phyloP scores from a whole-genome alignment of 805 yeast genomes.

The Candida nanaspora region DNA sequence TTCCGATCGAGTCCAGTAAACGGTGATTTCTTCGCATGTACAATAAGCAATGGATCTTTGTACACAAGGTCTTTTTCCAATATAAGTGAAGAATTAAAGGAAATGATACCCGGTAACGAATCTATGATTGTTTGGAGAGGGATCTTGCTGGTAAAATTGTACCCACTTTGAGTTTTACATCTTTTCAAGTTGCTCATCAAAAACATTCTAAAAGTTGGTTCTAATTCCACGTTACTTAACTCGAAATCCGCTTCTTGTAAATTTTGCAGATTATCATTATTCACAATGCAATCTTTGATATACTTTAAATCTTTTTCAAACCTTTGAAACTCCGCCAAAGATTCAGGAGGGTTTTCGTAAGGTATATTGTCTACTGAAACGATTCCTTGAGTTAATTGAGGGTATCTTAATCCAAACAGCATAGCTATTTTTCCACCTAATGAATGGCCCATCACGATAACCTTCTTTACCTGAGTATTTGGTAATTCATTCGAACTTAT shows the following conservation, averaged over 20 bases:
- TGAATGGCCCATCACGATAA: slow-evolving; percentile 63
- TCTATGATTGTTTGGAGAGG: slow-evolving; percentile 64
- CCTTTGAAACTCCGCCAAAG: slow-evolving; percentile 21
- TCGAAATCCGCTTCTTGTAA: slow-evolving; percentile 55
- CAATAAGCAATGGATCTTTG: slow-evolving; percentile 65
- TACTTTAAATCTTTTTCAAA: slow-evolving; percentile 18
- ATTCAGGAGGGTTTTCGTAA: slow-evolving; percentile 36
- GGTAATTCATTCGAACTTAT: slow-evolving; percentile 23
- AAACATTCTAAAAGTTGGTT: slow-evolving; percentile 58
- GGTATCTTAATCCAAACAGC: slow-evolving; percentile 68
- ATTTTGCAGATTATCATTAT: slow-evolving; percentile 12
- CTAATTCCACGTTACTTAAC: slow-evolving; percentile 54
- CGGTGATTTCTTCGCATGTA: slow-evolving; percentile 65
- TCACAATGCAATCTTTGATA: slow-evolving; percentile 4
- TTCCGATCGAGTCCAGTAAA: slow-evolving; percentile 20
- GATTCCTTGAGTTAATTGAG: slow-evolving; percentile 51
- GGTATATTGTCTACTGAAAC: slow-evolving; percentile 83
- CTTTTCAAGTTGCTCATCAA: slow-evolving; percentile 53
- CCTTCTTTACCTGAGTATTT: slow-evolving; percentile 28
- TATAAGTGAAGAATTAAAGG: slow-evolving; percentile 29
- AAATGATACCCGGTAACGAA: slow-evolving; percentile 55
- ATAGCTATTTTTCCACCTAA: slow-evolving; percentile 94
- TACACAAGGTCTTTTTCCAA: slow-evolving; percentile 33
- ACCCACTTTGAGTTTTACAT: slow-evolving; percentile 24
- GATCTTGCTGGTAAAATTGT: slow-evolving; percentile 29